phyloP scores from a whole-genome alignment of 257 asterid genomes.

The Solanum ossicruentum region DNA sequence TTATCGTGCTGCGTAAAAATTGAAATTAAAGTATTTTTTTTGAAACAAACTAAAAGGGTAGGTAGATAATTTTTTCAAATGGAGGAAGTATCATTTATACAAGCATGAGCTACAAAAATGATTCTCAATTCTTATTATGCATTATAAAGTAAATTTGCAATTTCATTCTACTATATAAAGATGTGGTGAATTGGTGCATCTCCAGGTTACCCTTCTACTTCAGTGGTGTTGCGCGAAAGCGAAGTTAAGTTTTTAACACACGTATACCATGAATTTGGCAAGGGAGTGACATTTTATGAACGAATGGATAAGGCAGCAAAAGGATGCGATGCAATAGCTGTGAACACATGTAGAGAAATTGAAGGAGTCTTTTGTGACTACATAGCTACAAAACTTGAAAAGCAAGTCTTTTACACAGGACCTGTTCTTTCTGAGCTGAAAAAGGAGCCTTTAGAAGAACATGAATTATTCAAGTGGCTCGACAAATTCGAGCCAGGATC shows the following conservation, averaged over 20 bases:
- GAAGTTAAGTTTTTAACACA: slow-evolving; percentile 5
- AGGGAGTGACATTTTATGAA: neutral
- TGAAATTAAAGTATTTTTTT: no score
- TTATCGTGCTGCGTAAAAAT: no score
- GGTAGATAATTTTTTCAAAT: no score
- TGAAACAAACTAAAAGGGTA: no score
- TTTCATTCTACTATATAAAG: neutral
- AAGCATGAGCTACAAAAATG: no score
- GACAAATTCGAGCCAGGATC: neutral
- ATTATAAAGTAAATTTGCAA: no score
- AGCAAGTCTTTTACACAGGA: slow-evolving; percentile 5
- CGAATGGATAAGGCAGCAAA: neutral
- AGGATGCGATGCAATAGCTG: slow-evolving; percentile 3
- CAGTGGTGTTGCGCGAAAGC: neutral
- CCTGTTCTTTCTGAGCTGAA: neutral
- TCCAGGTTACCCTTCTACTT: slow-evolving; percentile 9
- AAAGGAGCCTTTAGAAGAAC: neutral
- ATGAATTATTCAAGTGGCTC: neutral
- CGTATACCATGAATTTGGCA: neutral
- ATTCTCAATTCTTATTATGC: no score
- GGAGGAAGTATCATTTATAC: no score
- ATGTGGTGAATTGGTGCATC: neutral
- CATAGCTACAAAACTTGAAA: neutral
- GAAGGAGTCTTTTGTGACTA: slow-evolving; percentile 8
- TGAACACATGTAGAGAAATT: slow-evolving; percentile 6